These are phyloP conservation scores for Saccharomyces hybrid DNA, from an alignment of 1,139 yeast genomes.

Conservation along the genomic window DNA sequence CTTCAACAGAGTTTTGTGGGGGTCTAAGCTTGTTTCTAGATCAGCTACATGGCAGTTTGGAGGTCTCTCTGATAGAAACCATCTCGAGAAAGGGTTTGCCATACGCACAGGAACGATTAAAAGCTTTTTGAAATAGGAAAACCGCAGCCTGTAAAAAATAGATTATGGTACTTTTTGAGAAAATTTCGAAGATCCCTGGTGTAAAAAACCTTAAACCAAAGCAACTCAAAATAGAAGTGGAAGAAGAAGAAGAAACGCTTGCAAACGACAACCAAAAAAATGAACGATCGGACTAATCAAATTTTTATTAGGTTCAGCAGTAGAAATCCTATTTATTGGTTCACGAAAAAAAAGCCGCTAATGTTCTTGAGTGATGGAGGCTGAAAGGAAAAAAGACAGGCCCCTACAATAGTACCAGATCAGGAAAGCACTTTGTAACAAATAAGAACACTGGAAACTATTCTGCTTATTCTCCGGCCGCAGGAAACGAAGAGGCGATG, in stretches of 20 bases:
- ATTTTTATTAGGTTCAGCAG: neutral
- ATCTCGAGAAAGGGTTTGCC: constrained; percentile 37
- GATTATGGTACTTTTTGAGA: neutral
- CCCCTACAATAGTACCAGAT: neutral
- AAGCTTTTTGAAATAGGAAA: neutral
- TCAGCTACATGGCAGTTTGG: constrained; percentile 49
- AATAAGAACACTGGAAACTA: neutral
- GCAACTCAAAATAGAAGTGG: neutral
- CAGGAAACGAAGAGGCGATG: neutral
- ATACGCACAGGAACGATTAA: neutral
- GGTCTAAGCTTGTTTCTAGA: constrained; percentile 53
- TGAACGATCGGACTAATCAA: neutral
- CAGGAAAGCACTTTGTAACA: neutral
- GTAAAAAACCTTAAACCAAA: neutral
- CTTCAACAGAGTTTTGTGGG: constrained; percentile 41
- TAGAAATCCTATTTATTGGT: neutral
- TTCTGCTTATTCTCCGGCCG: neutral
- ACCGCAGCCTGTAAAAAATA: neutral
- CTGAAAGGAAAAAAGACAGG: neutral
- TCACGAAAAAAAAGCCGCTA: neutral
- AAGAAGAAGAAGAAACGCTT: neutral
- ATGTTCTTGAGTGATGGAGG: neutral
- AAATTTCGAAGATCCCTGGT: neutral
- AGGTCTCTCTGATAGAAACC: constrained; percentile 54
- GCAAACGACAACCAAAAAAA: neutral